phyloP scores from a whole-genome alignment of 441 rosid species.

The Biscutella auriculata region DNA sequence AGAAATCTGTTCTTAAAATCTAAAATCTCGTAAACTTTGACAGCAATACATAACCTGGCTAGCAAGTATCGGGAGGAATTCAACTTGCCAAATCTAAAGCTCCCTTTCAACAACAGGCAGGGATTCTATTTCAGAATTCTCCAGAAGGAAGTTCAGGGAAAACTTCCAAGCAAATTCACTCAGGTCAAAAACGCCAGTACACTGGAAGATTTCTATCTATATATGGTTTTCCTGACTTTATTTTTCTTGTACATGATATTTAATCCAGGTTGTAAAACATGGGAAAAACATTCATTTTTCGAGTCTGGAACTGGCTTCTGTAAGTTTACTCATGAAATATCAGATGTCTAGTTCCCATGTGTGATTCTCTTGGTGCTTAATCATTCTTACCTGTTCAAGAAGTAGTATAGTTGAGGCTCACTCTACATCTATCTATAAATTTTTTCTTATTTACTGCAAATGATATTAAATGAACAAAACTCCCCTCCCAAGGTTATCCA shows the following conservation, averaged over 20 bases:
- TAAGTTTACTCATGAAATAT: constrained; percentile 34
- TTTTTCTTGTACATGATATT: constrained; percentile 13
- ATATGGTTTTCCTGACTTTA: constrained; percentile 18
- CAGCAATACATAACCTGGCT: constrained; percentile 92
- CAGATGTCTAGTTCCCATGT: background rate
- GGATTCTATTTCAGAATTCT: constrained; percentile 96
- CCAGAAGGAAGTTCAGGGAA: constrained; percentile 75
- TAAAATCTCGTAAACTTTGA: constrained; percentile 13
- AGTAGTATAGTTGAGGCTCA: constrained; percentile 2
- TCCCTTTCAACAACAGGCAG: constrained; percentile 88
- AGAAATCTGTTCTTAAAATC: constrained; percentile 13
- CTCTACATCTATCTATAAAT: background rate
- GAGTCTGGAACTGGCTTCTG: constrained; percentile 90
- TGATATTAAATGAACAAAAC: background rate
- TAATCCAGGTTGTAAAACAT: constrained; percentile 64
- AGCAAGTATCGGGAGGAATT: constrained; percentile 85
- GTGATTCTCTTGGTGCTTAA: constrained; percentile 1
- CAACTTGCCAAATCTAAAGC: constrained; percentile 79
- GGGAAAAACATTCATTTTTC: constrained; percentile 93
- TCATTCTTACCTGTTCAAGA: constrained; percentile 4
- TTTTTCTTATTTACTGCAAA: background rate
- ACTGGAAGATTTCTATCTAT: constrained; percentile 12
- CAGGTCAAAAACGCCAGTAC: constrained; percentile 41
- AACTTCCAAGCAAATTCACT: constrained; percentile 85
- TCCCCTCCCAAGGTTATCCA: background rate